Base-by-base conservation (phyloP, 495 filamentous ascomycete species). In the Parathielavia hyrcaniae region DNA sequence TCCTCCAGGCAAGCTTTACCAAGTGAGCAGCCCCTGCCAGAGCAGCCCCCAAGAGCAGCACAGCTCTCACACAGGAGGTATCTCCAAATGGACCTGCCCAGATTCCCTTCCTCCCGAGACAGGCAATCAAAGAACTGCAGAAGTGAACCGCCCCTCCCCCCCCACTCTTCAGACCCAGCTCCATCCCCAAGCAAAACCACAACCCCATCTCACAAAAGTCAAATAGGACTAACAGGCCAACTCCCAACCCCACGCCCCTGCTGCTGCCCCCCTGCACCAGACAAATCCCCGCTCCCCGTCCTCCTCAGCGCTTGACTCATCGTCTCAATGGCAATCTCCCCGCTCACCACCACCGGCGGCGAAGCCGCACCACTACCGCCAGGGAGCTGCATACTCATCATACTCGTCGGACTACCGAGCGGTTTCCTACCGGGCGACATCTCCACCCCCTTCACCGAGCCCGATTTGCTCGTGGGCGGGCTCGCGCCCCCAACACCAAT, bases 261-360 rank as follows among this genome's bases (percentile, higher is more conserved):
- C 81, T 69, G 38, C 20, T n/a, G n/a, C n/a, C n/a, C 39, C 13
- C 30, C 44, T 20, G 17, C 36, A 13, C 77, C 79, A 58, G 81
- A 81, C 62, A 95, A 69, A 67, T 96, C 91, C 19, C 87, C 86
- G 71, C 87, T 92, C 11, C 83, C 87, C 5, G 89, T 93, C 71
- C 87, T 84, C 69, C 85, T 75, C 69, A 92, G 75, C 20, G 91
- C 89, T 72, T 96, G 89, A 49, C 83, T 79, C 90, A 96, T 93
- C 10, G 90, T 96, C 75, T 96, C 89, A 56, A 96, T 84, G 30
- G 82, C 86, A 39, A 95, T 71, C 61, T 95, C 90, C 0, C 88
- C 86, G 26, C 16, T 36, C 38, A 1, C 1, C 4, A 22, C n/a
- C 4, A 39, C 16, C 53, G 4, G 5, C 22, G 8, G 26, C 26